Percentiles rank a stretch among this genome's conserved stretches.
phyloP scores from a whole-genome alignment of 805 yeast species.

The Wickerhamomyces ciferrii region DNA sequence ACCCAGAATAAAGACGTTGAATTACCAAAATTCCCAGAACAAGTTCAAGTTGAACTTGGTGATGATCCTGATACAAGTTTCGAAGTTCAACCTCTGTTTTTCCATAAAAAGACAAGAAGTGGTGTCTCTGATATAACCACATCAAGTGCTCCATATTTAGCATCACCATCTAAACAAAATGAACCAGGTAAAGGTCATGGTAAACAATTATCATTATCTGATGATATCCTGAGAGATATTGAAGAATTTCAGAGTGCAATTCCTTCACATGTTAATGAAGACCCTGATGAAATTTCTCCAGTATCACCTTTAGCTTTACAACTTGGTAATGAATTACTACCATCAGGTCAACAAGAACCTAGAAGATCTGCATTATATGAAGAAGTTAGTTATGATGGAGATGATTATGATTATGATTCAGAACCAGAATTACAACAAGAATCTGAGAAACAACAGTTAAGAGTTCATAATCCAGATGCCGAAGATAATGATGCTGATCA shows the following conservation, averaged over 20 bases:
- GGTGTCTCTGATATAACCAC: constrained; percentile 7
- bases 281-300: constrained; percentile 13
- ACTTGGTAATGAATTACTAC: too few species aligned
- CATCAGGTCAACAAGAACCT: neutral
- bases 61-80: constrained; percentile 7
- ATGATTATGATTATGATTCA: neutral
- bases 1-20: neutral
- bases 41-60: neutral
- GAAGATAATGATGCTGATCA: neutral
- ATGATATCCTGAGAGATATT: constrained; percentile 22
- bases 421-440: neutral
- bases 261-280: constrained; percentile 3
- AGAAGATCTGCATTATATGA: neutral
- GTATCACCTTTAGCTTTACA: constrained; percentile 12
- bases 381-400: neutral
- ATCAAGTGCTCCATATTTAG: neutral
- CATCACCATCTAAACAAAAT: neutral
- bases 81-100: constrained; percentile 15
- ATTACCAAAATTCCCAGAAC: neutral
- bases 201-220: constrained; percentile 21
- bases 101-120: constrained; percentile 18
- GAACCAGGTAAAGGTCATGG: constrained; percentile 5
- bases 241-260: constrained; percentile 17
- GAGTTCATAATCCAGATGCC: neutral
- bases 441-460: neutral